Base-by-base conservation (phyloP, 2,329 filamentous ascomycete species). In the Hirsutella minnesotensis region DNA sequence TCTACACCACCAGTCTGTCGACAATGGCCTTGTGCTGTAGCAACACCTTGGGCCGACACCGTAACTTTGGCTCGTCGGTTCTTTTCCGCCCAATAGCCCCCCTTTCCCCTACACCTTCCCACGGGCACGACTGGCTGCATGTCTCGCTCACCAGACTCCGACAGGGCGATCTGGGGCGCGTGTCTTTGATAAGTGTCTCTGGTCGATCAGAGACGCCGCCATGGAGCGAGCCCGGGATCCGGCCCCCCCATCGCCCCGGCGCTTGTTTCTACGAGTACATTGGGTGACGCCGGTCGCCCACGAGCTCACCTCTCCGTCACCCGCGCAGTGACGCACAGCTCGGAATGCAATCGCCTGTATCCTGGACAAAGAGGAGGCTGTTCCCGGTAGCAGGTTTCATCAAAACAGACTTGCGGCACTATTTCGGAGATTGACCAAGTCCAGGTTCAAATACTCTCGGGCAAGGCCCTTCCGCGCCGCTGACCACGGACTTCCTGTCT, bases 141-240 rank as follows among this genome's bases (percentile, higher is more conserved):
- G 62, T 66, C 62, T 65, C 53, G 59, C 53, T 58, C 47, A 40
- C 41, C 47, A 39, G 45, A 46, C 55, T 60, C 60, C 56, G 55
- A 63, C 51, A 62, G 62, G 59, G 38, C 56, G 47, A 59, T 60
- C 53, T 55, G 44, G 36, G 38, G 19, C 47, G 46, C 44, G 44
- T 51, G 52, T 53, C 48, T 53, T 47, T 51, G 44, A 45, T 51
- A 42, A 45, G 49, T 53, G 52, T 56, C 55, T 54, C 49, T 33
- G 36, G 41, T 39, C 35, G 31, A 42, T 39, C 31, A 35, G 41
- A 36, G 24, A 27, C 24, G 33, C 3, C 44, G 39, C 44, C 46
- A 46, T 39, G 15, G 9, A 30, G 21, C 37, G 7, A 16, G 37
- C 22, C 33, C 19, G 30, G 29, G 13, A 43, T 7, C 24, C 24